A percentile compares a stretch with the other conserved stretches of the same genome.
phyloP scores from a whole-genome alignment of 495 filamentous ascomycete species.

The Penicillium coffeae region DNA sequence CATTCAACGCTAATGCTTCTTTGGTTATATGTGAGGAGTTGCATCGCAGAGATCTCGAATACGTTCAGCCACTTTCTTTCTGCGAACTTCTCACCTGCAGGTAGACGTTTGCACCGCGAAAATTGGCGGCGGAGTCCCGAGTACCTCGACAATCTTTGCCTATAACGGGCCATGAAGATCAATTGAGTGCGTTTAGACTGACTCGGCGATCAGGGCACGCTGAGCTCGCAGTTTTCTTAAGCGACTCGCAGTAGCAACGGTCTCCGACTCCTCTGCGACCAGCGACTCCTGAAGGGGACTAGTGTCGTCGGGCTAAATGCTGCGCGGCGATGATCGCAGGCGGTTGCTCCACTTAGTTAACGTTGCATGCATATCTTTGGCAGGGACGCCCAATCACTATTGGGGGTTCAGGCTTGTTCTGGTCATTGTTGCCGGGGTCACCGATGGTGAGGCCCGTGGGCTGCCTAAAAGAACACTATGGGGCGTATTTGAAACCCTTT shows the following conservation, averaged over 20 bases:
- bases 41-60: too few species aligned
- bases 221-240: not conserved
- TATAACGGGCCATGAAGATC: not conserved
- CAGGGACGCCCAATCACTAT: not conserved
- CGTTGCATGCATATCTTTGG: not conserved
- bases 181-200: not conserved
- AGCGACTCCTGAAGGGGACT: not conserved
- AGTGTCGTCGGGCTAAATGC: not conserved
- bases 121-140: not conserved
- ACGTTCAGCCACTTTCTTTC: too few species aligned
- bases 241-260: not conserved
- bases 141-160: not conserved
- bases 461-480: not conserved
- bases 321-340: not conserved
- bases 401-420: not conserved
- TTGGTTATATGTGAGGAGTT: too few species aligned
- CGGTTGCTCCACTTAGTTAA: not conserved
- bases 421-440: not conserved
- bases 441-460: not conserved
- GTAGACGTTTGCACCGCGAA: too few species aligned
- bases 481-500: not conserved
- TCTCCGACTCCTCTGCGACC: not conserved
- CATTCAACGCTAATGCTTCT: too few species aligned
- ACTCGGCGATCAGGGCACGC: not conserved
- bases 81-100: too few species aligned